These are phyloP conservation scores for Stagonosporopsis vannaccii DNA, from an alignment of 2,329 filamentous ascomycete species.

Conservation along the genomic window DNA sequence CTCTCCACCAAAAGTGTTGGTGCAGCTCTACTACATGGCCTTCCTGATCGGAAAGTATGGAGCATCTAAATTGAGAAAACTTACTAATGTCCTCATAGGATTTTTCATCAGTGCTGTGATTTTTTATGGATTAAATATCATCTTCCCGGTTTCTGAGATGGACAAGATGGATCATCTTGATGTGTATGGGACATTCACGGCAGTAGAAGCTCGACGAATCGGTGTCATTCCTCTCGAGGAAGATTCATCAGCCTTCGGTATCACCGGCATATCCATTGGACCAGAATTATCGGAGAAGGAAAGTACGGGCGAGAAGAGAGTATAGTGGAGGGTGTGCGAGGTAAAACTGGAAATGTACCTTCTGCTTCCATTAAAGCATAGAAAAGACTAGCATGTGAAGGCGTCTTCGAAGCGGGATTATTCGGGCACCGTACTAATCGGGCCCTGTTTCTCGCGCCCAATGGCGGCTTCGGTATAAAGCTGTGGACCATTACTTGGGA, in stretches of 20 bases:
- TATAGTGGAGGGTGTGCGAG: background rate
- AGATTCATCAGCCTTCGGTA: constrained; percentile 1
- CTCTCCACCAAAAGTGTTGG: constrained; percentile 47
- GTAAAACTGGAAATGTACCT: background rate
- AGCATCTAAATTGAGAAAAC: background rate
- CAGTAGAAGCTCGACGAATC: constrained; percentile 52
- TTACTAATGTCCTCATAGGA: constrained; percentile 32
- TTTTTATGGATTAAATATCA: constrained; percentile 46
- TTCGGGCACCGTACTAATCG: background rate
- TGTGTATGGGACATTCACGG: constrained; percentile 56
- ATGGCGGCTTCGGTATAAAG: background rate
- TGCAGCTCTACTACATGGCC: constrained; percentile 58
- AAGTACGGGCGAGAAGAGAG: constrained; percentile 7
- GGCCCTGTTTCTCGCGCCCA: background rate
- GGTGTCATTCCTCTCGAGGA: constrained; percentile 47
- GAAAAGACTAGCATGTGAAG: background rate
- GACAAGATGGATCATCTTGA: constrained; percentile 56
- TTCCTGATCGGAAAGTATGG: constrained; percentile 53
- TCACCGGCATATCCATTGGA: constrained; percentile 2
- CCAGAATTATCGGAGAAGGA: background rate
- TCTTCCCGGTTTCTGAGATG: constrained; percentile 52
- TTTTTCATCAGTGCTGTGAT: constrained; percentile 50
- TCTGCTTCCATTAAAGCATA: background rate
- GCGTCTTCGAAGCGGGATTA: background rate
- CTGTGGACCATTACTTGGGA: background rate